Conservation (phyloP, 345 rosid genomes). For the Garcia nutans region DNA sequence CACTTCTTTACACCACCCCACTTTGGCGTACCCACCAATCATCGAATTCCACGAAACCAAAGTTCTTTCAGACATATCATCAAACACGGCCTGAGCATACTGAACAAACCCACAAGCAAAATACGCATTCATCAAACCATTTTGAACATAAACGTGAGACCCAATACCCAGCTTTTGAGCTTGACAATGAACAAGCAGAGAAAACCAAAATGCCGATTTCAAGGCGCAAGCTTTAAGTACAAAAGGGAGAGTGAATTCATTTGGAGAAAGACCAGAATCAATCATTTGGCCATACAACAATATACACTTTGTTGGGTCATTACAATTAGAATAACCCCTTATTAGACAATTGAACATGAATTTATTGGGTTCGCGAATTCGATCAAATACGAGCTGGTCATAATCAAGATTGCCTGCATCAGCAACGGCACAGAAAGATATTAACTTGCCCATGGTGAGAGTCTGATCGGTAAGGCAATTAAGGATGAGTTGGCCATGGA, state of each 20-base stretch:
- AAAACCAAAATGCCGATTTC: slow-evolving; percentile 1
- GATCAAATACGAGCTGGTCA: slow-evolving; percentile 8
- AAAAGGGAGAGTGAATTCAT: slow-evolving; percentile 41
- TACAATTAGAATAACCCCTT: slow-evolving; percentile 29
- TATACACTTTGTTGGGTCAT: slow-evolving; percentile 27
- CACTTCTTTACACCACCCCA: slow-evolving; percentile 27
- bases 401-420: slow-evolving; percentile 2
- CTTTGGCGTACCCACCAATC: slow-evolving; percentile 32
- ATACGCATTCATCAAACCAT: neutral
- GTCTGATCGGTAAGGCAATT: slow-evolving; percentile 4
- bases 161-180: slow-evolving; percentile 11
- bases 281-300: slow-evolving; percentile 29
- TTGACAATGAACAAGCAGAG: neutral
- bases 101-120: neutral
- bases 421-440: slow-evolving; percentile 4
- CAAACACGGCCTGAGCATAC: slow-evolving; percentile 14
- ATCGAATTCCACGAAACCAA: slow-evolving; percentile 23
- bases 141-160: slow-evolving; percentile 8
- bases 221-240: slow-evolving; percentile 38
- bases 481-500: slow-evolving; percentile 10
- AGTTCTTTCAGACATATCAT: slow-evolving; percentile 5
- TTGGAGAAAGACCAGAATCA: slow-evolving; percentile 29
- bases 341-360: slow-evolving; percentile 27
- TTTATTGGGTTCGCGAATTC: slow-evolving; percentile 7
- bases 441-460: slow-evolving; percentile 9